phyloP scores from a whole-genome alignment of 1,139 yeast genomes.

The Kodamaea sp. region DNA sequence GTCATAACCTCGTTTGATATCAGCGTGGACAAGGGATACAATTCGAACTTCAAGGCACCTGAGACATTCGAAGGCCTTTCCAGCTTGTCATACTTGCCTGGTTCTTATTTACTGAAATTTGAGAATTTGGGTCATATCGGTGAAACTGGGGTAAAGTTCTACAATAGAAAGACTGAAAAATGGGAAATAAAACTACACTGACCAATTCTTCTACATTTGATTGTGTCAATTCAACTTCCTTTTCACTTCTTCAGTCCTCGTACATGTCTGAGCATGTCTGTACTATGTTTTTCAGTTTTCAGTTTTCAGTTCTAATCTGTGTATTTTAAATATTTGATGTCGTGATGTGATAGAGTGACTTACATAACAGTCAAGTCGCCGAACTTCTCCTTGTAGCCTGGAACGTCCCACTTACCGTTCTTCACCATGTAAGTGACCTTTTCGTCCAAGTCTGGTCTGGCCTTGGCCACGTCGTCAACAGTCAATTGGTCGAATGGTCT shows the following conservation, averaged over 20 bases:
- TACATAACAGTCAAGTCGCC: conserved; percentile 96
- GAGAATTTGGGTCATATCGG: conserved; percentile 19
- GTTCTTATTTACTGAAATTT: conserved; percentile 15
- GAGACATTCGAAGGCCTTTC: conserved; percentile 3
- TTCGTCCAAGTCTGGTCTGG: conserved; percentile 96
- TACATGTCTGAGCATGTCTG: too few species aligned
- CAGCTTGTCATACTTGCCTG: conserved; percentile 10
- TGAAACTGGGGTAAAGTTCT: conserved; percentile 3
- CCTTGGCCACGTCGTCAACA: conserved; percentile 90
- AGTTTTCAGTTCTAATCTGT: conserved; percentile 1
- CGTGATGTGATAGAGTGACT: conserved; percentile 15
- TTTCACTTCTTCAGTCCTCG: too few species aligned
- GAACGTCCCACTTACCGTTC: conserved; percentile 98
- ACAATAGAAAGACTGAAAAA: conserved; percentile 2
- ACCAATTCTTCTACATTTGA: too few species aligned
- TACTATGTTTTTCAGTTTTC: too few species aligned
- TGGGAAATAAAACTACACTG: too few species aligned
- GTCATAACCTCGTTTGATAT: conserved; percentile 37
- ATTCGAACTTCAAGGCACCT: conserved; percentile 13
- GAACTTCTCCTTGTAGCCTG: conserved; percentile 97
- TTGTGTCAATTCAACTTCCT: too few species aligned
- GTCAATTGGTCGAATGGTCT: conserved; percentile 98
- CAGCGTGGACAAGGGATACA: conserved; percentile 33
- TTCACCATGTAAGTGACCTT: conserved; percentile 94
- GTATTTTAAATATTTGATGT: conserved; percentile 2